These are phyloP conservation scores for Boletus bicolor DNA, from an alignment of 768 basidiomycete genomes.

Conservation along the genomic window DNA sequence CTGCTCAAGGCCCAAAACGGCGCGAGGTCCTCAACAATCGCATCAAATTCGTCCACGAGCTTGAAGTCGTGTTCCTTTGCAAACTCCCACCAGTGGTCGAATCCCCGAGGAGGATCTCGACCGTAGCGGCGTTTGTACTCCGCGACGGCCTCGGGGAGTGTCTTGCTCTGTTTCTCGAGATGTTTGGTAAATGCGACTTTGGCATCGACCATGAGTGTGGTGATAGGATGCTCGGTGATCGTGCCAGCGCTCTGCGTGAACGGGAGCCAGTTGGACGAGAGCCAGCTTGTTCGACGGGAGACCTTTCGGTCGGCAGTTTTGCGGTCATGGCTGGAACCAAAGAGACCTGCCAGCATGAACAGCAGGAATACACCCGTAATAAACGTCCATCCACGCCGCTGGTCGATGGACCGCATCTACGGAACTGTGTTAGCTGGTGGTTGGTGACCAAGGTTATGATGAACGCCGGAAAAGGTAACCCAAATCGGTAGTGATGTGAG, in stretches of 20 bases:
- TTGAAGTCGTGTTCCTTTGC: constrained; percentile 67
- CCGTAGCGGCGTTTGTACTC: constrained; percentile 81
- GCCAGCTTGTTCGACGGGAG: constrained; percentile 9
- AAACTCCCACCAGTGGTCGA: constrained; percentile 88
- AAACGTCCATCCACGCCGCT: constrained; percentile 39
- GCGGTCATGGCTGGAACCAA: constrained; percentile 35
- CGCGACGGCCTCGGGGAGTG: constrained; percentile 69
- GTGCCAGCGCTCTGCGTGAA: constrained; percentile 8
- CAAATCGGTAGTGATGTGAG: constrained; percentile 7
- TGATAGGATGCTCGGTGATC: constrained; percentile 67
- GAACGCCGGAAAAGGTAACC: constrained; percentile 22
- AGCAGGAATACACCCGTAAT: constrained; percentile 40
- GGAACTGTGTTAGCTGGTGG: neutral
- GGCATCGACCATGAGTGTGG: constrained; percentile 79
- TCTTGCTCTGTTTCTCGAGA: constrained; percentile 73
- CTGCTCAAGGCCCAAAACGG: constrained; percentile 82
- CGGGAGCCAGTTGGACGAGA: constrained; percentile 21
- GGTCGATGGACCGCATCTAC: constrained; percentile 17
- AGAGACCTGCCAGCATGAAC: constrained; percentile 51
- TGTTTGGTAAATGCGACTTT: constrained; percentile 66
- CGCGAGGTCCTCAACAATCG: constrained; percentile 70
- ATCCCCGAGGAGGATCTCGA: constrained; percentile 82
- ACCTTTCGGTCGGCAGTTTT: neutral
- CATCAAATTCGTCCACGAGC: constrained; percentile 89
- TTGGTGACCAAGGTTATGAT: neutral